A percentile compares a stretch with the other conserved stretches of the same genome.
Evolutionary conservation across 495 filamentous ascomycete species (phyloP).

Genomic region (Xylona heveae): DNA sequence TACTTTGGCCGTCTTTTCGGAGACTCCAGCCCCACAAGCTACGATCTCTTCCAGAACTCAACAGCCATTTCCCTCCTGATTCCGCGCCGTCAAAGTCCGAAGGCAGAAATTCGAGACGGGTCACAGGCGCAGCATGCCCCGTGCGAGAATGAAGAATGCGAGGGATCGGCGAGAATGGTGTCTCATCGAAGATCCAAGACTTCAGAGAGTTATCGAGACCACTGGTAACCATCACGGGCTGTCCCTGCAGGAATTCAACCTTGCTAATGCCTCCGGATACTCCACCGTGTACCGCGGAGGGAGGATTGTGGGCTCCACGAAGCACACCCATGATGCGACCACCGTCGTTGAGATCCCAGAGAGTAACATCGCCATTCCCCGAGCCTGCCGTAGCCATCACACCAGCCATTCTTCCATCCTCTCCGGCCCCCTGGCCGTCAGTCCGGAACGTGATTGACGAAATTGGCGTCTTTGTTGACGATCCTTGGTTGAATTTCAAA

Average conservation of each 20-base stretch:
- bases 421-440: conserved; percentile 75
- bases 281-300: conserved; percentile 30
- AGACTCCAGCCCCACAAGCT: conserved; percentile 92
- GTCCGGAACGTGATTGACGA: conserved; percentile 79
- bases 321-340: conserved; percentile 64
- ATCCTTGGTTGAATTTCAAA: conserved; percentile 39
- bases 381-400: conserved; percentile 67
- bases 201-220: conserved; percentile 86
- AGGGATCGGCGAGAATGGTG: conserved; percentile 64
- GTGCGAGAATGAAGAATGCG: conserved; percentile 63
- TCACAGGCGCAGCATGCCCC: conserved; percentile 75
- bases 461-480: conserved; percentile 29
- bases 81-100: conserved; percentile 76
- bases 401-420: conserved; percentile 58
- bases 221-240: conserved; percentile 73
- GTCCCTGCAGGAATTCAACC: conserved; percentile 77
- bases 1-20: conserved; percentile 80
- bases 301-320: conserved; percentile 64
- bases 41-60: conserved; percentile 70
- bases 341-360: conserved; percentile 88
- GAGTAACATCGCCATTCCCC: conserved; percentile 62
- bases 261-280: conserved; percentile 43
- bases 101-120: conserved; percentile 59
- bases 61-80: conserved; percentile 74
- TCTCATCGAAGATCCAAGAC: conserved; percentile 85